Evolutionary conservation across 176 grass and related monocot genomes (phyloP).

Genomic region (Oropetium thomaeum): DNA sequence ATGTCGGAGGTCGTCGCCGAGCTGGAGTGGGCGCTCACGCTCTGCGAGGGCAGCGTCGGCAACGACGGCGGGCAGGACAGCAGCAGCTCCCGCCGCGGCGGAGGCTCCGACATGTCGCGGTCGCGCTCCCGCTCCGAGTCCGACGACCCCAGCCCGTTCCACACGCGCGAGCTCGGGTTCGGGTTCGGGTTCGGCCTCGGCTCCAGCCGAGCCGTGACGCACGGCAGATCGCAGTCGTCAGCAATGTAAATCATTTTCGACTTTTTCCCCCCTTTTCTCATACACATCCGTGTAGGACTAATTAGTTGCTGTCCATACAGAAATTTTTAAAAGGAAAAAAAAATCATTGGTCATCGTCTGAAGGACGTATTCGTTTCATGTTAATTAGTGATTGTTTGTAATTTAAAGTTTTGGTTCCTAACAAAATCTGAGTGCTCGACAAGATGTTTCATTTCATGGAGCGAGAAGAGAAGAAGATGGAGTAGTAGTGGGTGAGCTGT

Average conservation of each 20-base stretch:
- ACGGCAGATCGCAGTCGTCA: conserved; percentile 33
- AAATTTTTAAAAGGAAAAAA: background rate
- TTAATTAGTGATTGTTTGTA: conserved; percentile 10
- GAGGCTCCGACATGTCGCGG: conserved; percentile 45
- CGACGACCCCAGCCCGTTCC: conserved; percentile 40
- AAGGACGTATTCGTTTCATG: background rate
- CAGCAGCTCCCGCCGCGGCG: conserved; percentile 33
- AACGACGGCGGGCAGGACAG: background rate
- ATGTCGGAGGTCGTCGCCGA: conserved; percentile 81
- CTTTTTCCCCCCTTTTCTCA: background rate
- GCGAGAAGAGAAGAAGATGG: background rate
- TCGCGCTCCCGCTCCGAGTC: conserved; percentile 48
- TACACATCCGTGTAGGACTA: background rate
- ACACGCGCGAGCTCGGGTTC: conserved; percentile 18
- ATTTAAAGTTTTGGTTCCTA: conserved; percentile 15
- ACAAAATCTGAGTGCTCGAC: conserved; percentile 25
- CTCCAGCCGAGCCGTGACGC: conserved; percentile 9
- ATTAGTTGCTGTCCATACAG: conserved; percentile 48
- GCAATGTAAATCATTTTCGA: conserved; percentile 23
- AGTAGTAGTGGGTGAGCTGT: conserved; percentile 36
- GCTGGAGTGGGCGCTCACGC: conserved; percentile 61
- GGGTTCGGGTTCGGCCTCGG: conserved; percentile 6
- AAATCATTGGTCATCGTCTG: conserved; percentile 5
- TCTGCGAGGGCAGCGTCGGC: conserved; percentile 42
- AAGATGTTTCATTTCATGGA: conserved; percentile 17